phyloP scores from a whole-genome alignment of 2,329 filamentous ascomycete species.

The Fusarium sacchari region DNA sequence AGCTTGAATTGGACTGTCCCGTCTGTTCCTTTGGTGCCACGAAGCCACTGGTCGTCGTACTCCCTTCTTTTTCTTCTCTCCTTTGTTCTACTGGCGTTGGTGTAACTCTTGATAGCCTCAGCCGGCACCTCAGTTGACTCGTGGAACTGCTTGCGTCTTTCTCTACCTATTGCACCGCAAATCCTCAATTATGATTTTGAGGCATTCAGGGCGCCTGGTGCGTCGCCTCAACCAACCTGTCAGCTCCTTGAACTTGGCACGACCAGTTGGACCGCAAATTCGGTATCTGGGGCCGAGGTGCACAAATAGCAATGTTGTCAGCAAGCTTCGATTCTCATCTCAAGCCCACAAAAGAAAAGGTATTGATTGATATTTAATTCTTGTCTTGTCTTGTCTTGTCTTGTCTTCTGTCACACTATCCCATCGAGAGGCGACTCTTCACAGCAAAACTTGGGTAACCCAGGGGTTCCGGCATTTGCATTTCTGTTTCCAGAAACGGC shows the following conservation, averaged over 20 bases:
- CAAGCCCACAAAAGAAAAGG: conserved; percentile 40
- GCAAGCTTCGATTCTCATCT: conserved; percentile 46
- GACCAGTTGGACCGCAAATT: conserved; percentile 17
- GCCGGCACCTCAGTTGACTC: conserved; percentile 17
- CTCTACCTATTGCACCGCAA: neutral
- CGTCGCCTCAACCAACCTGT: conserved; percentile 36
- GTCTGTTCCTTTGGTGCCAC: conserved; percentile 33
- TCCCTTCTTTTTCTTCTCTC: conserved; percentile 18
- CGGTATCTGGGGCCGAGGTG: conserved; percentile 33
- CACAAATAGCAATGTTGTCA: conserved; percentile 1
- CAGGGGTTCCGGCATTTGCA: neutral
- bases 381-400: neutral
- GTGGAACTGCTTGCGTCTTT: neutral
- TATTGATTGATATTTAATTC: conserved; percentile 37
- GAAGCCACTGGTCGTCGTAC: conserved; percentile 18
- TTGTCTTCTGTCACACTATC: neutral
- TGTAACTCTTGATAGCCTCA: conserved; percentile 18
- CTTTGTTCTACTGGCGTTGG: conserved; percentile 18
- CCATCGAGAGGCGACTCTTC: neutral
- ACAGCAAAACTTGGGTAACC: neutral
- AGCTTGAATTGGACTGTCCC: conserved; percentile 23
- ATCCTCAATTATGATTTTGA: conserved; percentile 39
- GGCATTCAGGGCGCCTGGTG: conserved; percentile 42
- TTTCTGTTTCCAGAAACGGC: neutral
- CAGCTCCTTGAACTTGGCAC: conserved; percentile 33